Evolutionary conservation across 2,329 filamentous ascomycete species (phyloP), one percentile per base, ranked within the genome.

Genomic region (Verticillium nonalfalfae): DNA sequence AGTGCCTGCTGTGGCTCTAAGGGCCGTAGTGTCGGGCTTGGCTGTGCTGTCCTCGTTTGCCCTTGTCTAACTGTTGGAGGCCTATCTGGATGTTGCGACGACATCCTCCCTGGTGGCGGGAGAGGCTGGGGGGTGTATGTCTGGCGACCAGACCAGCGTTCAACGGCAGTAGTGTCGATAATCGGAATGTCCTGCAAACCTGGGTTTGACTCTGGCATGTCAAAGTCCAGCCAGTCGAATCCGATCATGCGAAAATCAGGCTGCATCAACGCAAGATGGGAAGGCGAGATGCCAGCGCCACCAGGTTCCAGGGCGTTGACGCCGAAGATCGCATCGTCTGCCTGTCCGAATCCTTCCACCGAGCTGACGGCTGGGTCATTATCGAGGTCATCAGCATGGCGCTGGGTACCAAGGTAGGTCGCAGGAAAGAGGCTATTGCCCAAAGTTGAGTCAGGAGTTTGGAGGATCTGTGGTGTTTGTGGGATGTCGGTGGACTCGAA

Each of bases 201-300:
- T 7, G 45, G 18, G 10, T 3, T 21, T 4, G n/a, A 38, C 36
- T 65, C 63, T 7, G 63, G 61, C 9, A 63, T 57, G 34, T 66
- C 63, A 57, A 68, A 67, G n/a, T 66, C 67, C 7, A 68, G 58
- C 67, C 67, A 69, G 62, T 68, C 62, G 38, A 68, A 60, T 2
- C 66, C 63, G 18, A 58, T 61, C 11, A 52, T 62, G 11, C 62
- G 62, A 26, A 68, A 64, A 31, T 66, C 66, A 3, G 61, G 59
- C n/a, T 62, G 60, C 14, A 57, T 26, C 7, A 59, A 18, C 14
- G 39, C 57, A 34, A 58, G 34, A 18, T 58, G 45, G 4, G 57
- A 40, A 10, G 57, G 57, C 21, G 57, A 58, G 7, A 58, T 21
- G 13, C 38, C 36, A 7, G 57, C 34, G 11, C 21, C 57, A 33